These are phyloP conservation scores for Suillus subluteus DNA, from an alignment of 768 basidiomycete species.

Conservation along the genomic window DNA sequence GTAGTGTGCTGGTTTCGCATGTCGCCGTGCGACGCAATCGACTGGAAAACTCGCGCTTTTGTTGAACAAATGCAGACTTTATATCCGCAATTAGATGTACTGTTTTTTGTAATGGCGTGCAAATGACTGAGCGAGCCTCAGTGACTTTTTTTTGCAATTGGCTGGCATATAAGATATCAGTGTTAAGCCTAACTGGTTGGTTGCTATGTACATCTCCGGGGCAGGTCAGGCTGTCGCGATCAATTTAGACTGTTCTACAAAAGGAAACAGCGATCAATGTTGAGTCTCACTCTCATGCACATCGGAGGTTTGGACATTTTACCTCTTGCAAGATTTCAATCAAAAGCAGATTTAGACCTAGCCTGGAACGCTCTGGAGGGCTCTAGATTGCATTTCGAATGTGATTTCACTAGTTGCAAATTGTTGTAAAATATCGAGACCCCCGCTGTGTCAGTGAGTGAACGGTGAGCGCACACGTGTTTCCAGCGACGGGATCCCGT, in stretches of 20 bases:
- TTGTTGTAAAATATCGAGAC: no score
- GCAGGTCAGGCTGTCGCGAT: neutral
- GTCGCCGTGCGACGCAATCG: constrained; percentile 11
- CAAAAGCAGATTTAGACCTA: no score
- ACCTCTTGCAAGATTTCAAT: no score
- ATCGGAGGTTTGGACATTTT: no score
- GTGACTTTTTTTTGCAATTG: no score
- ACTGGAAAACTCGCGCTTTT: constrained; percentile 12
- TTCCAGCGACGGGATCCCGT: constrained; percentile 5
- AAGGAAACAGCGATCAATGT: neutral
- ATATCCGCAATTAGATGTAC: neutral
- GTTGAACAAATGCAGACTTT: constrained; percentile 25
- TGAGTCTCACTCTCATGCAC: neutral
- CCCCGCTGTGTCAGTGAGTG: neutral
- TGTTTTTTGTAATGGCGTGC: neutral
- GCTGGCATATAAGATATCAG: no score
- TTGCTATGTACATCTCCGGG: no score
- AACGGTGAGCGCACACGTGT: neutral
- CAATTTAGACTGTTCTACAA: neutral
- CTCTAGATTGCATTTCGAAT: no score
- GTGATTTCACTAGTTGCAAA: no score
- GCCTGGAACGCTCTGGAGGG: no score
- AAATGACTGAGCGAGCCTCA: neutral
- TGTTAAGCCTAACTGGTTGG: no score
- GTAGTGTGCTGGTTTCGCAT: constrained; percentile 26